Evolutionary conservation across 2,329 filamentous ascomycete species (phyloP).

Genomic region (Fusarium sp.): DNA sequence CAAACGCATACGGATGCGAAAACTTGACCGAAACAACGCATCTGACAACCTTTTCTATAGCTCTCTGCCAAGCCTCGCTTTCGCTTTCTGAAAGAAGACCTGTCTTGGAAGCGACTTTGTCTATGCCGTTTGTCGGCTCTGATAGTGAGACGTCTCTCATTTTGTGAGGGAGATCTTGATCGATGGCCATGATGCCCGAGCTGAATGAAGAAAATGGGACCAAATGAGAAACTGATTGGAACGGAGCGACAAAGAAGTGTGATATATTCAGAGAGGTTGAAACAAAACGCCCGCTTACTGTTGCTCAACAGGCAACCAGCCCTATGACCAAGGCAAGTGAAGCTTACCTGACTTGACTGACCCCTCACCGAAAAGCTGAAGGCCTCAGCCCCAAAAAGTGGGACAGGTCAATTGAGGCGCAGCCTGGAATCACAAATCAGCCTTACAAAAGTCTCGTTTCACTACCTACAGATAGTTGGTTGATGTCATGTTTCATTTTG

Average conservation of each 20-base stretch:
- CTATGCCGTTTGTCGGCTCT: not conserved
- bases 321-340: not conserved
- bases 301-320: constrained; percentile 5
- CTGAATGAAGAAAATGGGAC: no score
- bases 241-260: not conserved
- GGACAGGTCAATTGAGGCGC: not conserved
- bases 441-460: not conserved
- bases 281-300: constrained; percentile 15
- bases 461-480: not conserved
- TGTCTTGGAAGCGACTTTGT: no score
- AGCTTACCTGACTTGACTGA: not conserved
- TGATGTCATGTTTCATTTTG: no score
- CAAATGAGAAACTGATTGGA: no score
- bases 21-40: constrained; percentile 99
- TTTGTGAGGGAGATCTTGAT: constrained; percentile 19
- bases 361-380: constrained; percentile 3
- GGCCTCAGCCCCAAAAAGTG: constrained; percentile 27
- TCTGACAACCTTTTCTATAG: constrained; percentile 91
- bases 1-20: constrained; percentile 96
- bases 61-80: constrained; percentile 79
- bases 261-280: not conserved
- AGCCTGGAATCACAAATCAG: not conserved
- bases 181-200: constrained; percentile 12
- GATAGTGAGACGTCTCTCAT: not conserved
- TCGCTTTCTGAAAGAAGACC: constrained; percentile 28